These are phyloP conservation scores for Phytophthora colocasiae DNA, from an alignment of 352 stramenopile species.

Conservation along the genomic window DNA sequence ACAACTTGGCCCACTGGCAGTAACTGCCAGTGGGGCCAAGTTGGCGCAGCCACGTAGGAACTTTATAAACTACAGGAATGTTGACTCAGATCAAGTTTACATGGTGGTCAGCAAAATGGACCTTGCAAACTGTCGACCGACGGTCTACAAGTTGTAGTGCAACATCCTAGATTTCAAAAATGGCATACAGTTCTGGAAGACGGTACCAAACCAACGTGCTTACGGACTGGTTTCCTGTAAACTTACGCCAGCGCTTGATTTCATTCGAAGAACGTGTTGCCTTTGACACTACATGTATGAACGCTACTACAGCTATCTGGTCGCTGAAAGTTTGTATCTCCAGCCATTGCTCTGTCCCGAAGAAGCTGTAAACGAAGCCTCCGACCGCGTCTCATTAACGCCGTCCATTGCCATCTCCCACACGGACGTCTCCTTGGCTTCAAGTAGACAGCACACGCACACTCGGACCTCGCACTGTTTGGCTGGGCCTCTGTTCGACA, in stretches of 20 bases:
- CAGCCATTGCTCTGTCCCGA: not conserved
- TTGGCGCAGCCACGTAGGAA: no score
- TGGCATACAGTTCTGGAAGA: no score
- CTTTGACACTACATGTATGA: not conserved
- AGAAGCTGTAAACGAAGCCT: constrained; percentile 2
- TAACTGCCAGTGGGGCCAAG: no score
- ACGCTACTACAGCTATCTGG: not conserved
- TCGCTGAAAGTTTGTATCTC: not conserved
- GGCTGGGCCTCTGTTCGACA: constrained; percentile 33
- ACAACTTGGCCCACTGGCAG: no score
- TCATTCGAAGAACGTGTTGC: not conserved
- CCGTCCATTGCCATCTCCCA: constrained; percentile 8
- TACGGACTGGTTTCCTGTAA: no score
- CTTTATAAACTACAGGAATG: no score
- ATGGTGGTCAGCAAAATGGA: no score
- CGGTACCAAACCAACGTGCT: no score
- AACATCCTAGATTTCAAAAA: no score
- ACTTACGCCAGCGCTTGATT: not conserved
- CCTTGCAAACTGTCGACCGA: no score
- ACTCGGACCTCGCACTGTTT: constrained; percentile 46
- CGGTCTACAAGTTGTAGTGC: no score
- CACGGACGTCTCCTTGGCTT: constrained; percentile 9
- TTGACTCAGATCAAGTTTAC: no score
- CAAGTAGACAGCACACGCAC: constrained; percentile 52
- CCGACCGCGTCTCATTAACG: constrained; percentile 1